Evolutionary conservation across 805 yeast genomes (phyloP), one percentile per base, ranked within the genome.

Genomic region (Metschnikowia lachancei): DNA sequence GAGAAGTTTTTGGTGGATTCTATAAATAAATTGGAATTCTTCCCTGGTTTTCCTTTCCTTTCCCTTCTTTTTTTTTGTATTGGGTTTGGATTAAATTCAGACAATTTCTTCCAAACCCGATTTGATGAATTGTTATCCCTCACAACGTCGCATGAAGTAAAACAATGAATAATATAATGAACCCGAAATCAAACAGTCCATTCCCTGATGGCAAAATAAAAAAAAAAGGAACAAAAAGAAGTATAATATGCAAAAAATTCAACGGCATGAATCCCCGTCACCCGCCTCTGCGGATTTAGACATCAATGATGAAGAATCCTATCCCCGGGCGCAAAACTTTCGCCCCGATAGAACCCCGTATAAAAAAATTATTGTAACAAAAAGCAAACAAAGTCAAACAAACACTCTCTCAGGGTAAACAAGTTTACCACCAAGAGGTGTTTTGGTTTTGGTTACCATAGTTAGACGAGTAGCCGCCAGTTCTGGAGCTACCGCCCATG

Each of bases 391-490:
- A 50, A 47, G 42, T 40, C 52, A 50, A 45, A 24, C 46, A 32
- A 43, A 35, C 39, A 8, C 18, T 13, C 13, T 20, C 38, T 32
- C 13, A 40, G 38, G 50, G 39, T 19, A 20, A 24, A 11, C 18
- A 11, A 26, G n/a, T 49, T 26, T 61, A 71, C 77, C 77, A 72
- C 75, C 75, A 71, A 22, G 75, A 70, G 56, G 64, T 60, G 55
- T 59, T 54, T 36, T 51, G 56, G 43, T 65, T 54, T 50, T 65
- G 70, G 63, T 67, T 67, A 33, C 72, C 73, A 54, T 66, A 68
- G 52, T 52, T 54, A 45, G 57, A 49, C 17, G 59, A 55, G 47
- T 67, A 61, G 16, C 62, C 65, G 36, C 66, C 64, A 55, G 54
- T 33, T 58, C 59, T 52, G 46, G 63, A 50, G 47, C 54, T 49